Conservation (phyloP, 2,329 filamentous ascomycete species). For the Lasiodiplodia citricola region DNA sequence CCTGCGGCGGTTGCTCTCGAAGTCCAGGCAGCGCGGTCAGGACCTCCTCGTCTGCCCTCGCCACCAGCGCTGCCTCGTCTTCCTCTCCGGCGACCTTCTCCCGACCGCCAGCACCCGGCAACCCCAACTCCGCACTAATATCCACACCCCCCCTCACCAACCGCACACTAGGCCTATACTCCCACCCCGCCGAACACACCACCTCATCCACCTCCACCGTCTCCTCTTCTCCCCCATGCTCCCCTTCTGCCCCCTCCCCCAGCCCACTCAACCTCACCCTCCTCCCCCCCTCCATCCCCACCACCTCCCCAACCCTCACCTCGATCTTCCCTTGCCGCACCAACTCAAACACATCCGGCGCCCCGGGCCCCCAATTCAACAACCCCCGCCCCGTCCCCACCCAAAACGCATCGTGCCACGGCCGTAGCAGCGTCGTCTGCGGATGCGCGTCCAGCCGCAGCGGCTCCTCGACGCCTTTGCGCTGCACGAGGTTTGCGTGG, state of each 20-base stretch:
- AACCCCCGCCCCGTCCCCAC: conserved; percentile 63
- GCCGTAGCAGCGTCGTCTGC: conserved; percentile 48
- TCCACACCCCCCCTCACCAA: conserved; percentile 43
- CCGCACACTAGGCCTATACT: conserved; percentile 55
- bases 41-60: conserved; percentile 58
- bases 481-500: conserved; percentile 58
- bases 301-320: conserved; percentile 63
- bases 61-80: conserved; percentile 28
- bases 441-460: conserved; percentile 52
- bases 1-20: neutral
- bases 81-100: neutral
- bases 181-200: conserved; percentile 65
- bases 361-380: conserved; percentile 59
- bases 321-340: conserved; percentile 59
- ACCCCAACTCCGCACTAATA: conserved; percentile 33
- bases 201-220: conserved; percentile 50
- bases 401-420: conserved; percentile 55
- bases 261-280: conserved; percentile 54
- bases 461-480: conserved; percentile 55
- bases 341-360: conserved; percentile 59
- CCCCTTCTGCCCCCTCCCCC: no score
- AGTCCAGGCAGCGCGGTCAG: conserved; percentile 59
- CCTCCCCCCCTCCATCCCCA: conserved; percentile 50
- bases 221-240: conserved; percentile 34
- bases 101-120: conserved; percentile 20